These are phyloP conservation scores for Coelastrella sp. DNA, from an alignment of 139 green algal genomes.

Conservation along the genomic window DNA sequence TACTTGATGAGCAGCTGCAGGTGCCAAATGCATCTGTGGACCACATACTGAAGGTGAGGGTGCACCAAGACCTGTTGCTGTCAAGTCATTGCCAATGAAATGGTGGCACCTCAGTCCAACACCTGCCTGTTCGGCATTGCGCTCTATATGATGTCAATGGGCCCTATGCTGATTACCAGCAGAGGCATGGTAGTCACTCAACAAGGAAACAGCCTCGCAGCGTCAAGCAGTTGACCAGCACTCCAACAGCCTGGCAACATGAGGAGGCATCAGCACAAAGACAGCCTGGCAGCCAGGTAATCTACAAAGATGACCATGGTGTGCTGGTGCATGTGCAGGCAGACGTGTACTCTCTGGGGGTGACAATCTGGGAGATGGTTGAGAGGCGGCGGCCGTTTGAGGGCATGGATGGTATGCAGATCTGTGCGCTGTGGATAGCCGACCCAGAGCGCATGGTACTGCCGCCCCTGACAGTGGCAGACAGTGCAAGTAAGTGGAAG, in stretches of 20 bases:
- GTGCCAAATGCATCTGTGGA: conserved; percentile 12
- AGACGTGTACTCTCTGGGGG: conserved; percentile 73
- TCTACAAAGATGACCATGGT: too few species aligned
- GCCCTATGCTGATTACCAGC: too few species aligned
- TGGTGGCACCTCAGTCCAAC: too few species aligned
- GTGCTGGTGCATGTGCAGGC: conserved; percentile 4
- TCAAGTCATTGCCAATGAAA: too few species aligned
- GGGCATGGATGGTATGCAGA: conserved; percentile 59
- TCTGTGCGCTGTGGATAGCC: conserved; percentile 49
- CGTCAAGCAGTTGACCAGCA: too few species aligned
- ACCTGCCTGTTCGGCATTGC: too few species aligned
- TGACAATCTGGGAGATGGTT: conserved; percentile 76
- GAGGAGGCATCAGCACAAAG: too few species aligned
- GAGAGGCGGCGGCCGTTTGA: conserved; percentile 63
- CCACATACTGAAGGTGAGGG: conserved; percentile 48
- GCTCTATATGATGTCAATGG: too few species aligned
- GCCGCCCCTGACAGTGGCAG: conserved; percentile 47
- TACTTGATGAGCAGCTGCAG: conserved; percentile 64
- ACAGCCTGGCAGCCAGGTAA: too few species aligned
- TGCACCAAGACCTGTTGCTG: not conserved
- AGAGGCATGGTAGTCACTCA: too few species aligned
- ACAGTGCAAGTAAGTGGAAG: conserved; percentile 7
- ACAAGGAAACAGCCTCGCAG: too few species aligned
- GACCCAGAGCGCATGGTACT: conserved; percentile 54
- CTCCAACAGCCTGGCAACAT: too few species aligned